Evolutionary conservation across 139 green algal genomes (phyloP), one percentile per base, ranked within the genome.

Genomic region (Chlamydomonas eustigma): DNA sequence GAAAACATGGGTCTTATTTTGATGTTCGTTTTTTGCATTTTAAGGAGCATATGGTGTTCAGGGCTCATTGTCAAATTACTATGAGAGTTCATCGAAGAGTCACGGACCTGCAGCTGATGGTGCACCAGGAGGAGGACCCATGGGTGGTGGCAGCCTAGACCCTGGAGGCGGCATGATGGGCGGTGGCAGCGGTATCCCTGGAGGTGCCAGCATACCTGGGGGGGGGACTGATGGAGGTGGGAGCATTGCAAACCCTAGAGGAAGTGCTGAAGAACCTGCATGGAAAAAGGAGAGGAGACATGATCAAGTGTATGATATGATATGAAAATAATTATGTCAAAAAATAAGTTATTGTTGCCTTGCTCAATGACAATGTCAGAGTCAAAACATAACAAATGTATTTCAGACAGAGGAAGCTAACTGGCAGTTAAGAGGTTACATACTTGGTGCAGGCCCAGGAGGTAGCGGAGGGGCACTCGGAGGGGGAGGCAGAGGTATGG

Each of bases 391-490:
- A 58, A 58, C 44, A 58, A 58, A 12, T 58, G 12, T 58, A 22
- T 58, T 12, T 22, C 22, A 22, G 58, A 18, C 12, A 18, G 58
- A n/a, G 28, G 28, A n/a, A 37, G 18, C 58, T 25, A 35, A 35
- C 6, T 8, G 6, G 18, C 25, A 22, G 58, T 35, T 37, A 24
- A 22, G 65, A 39, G 65, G 3, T 4, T 39, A 39, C 65, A 34
- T 39, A 38, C 33, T 8, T 77, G 75, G 74, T 8, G 69, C 69
- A 1, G 74, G 69, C 25, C 75, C 74, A 24, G 25, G 52, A 0
- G 84, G 87, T 4, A 83, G 78, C 12, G 83, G 85, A 1, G 83
- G 83, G 8, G 80, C 75, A 25, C 33, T 51, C 4, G 82, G 85
- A 4, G 83, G 80, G 4, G 80, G 76, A 18, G 82, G 76, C 28